Evolutionary conservation across 2,329 filamentous ascomycete species (phyloP).

Genomic region (Sporothrix euskadiensis): DNA sequence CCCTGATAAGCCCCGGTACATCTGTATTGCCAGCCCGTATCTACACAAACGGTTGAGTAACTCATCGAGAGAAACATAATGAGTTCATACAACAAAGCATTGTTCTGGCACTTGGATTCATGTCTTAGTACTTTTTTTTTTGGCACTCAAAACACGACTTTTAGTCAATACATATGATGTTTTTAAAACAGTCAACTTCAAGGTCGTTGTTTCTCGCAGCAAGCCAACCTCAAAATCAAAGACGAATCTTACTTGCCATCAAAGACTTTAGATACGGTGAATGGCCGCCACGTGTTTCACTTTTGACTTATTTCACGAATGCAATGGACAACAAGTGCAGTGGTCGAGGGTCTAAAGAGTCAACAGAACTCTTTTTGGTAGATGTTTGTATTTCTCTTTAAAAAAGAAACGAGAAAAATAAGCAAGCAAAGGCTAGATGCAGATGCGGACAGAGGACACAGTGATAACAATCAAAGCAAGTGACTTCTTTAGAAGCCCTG

Average conservation of each 20-base stretch:
- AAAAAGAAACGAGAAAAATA: neutral
- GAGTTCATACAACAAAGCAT: neutral
- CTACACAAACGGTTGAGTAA: neutral
- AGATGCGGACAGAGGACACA: neutral
- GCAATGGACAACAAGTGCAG: neutral
- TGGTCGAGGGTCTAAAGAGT: neutral
- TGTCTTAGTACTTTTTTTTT: no score
- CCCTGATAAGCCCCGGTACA: neutral
- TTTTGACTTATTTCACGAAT: neutral
- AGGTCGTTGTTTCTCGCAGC: no score
- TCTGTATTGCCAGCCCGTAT: neutral
- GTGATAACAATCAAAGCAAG: neutral
- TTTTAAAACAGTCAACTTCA: no score
- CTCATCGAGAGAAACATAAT: neutral
- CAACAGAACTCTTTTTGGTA: neutral
- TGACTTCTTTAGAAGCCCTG: slow-evolving; percentile 38
- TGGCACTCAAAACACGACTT: no score
- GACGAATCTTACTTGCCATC: neutral
- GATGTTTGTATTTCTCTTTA: neutral
- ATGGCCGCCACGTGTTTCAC: neutral
- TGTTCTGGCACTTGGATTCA: no score
- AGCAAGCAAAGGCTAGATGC: slow-evolving; percentile 8
- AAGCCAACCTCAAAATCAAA: neutral
- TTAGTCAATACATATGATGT: no score
- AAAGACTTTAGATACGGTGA: neutral